Percentiles rank a stretch among this genome's conserved stretches.
Evolutionary conservation across 1,284 basidiomycete genomes (phyloP).

Genomic region (Earliella scabrosa): DNA sequence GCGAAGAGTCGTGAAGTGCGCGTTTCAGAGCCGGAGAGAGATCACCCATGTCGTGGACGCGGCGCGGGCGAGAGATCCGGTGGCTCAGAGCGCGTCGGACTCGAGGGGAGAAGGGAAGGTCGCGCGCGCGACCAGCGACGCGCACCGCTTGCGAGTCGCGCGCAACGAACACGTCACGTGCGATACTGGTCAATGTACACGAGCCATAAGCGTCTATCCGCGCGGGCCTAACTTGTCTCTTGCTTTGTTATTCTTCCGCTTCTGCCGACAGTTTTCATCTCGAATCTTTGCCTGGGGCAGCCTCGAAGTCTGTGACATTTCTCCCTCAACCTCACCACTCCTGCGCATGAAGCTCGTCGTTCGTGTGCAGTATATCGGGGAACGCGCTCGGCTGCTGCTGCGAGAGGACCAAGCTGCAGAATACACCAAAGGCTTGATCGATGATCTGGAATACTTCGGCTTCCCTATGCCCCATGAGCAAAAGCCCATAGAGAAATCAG

Average conservation of each 20-base stretch:
- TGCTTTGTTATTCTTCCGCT: not conserved
- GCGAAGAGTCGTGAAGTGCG: constrained; percentile 28
- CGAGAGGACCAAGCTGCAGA: constrained; percentile 22
- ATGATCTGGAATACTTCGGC: constrained; percentile 19
- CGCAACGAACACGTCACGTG: too few relatives aligned
- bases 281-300: not conserved
- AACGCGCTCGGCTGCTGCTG: constrained; percentile 23
- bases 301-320: not conserved
- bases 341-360: constrained; percentile 25
- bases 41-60: constrained; percentile 3
- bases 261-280: not conserved
- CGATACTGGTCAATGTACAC: not conserved
- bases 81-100: too few relatives aligned
- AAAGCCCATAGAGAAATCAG: constrained; percentile 26
- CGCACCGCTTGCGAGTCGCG: too few relatives aligned
- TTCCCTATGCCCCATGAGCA: constrained; percentile 23
- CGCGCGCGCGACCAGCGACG: too few relatives aligned
- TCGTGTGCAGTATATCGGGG: constrained; percentile 26
- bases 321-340: not conserved
- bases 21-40: constrained; percentile 6
- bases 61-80: not conserved
- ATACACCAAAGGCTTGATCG: constrained; percentile 24
- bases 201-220: not conserved
- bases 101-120: too few relatives aligned
- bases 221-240: too few relatives aligned